These are phyloP conservation scores for Suillus tomentosus DNA, from an alignment of 768 basidiomycete genomes.

Conservation along the genomic window DNA sequence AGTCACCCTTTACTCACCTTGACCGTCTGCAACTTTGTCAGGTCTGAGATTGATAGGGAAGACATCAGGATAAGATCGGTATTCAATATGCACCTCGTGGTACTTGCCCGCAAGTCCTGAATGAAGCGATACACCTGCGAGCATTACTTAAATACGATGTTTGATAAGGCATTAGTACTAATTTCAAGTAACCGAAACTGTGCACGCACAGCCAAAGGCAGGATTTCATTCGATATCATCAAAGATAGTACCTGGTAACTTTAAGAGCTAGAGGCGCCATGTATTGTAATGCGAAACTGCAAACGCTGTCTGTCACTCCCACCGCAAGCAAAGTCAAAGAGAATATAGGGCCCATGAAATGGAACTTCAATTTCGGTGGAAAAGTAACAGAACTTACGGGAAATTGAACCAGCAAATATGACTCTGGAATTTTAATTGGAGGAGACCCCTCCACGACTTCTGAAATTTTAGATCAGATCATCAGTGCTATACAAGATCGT, in stretches of 20 bases:
- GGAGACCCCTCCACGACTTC: background rate
- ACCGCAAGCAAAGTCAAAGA: background rate
- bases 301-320: background rate
- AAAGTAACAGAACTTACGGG: background rate
- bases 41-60: slow-evolving; percentile 6
- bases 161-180: background rate
- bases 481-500: background rate
- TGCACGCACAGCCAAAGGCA: background rate
- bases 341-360: background rate
- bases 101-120: background rate
- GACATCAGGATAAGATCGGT: background rate
- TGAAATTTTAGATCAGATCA: background rate
- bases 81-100: background rate
- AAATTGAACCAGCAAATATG: background rate
- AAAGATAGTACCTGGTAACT: background rate
- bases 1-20: slow-evolving; percentile 10
- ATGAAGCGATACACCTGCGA: no score
- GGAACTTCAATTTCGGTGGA: background rate
- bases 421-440: no score
- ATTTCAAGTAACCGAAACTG: background rate
- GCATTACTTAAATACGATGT: background rate
- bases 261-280: background rate
- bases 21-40: slow-evolving; percentile 19
- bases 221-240: background rate
- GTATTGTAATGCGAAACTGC: background rate